Evolutionary conservation across 2,329 filamentous ascomycete genomes (phyloP).

Genomic region (Arthrobotrys sinensis): DNA sequence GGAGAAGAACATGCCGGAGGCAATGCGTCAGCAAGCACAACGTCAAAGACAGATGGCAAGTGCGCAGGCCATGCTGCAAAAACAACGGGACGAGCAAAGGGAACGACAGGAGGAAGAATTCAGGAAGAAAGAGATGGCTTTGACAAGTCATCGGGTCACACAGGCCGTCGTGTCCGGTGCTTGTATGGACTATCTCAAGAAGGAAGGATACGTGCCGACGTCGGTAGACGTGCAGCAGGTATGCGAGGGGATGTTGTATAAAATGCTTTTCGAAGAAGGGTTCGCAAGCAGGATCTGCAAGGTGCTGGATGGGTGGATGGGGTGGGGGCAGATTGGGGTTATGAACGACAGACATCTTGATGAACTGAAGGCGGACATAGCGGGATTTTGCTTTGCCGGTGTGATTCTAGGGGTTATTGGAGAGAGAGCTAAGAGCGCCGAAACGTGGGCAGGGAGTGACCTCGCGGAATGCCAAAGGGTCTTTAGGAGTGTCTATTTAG

Average conservation of each 20-base stretch:
- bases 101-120: slow-evolving; percentile 58
- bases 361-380: slow-evolving; percentile 45
- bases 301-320: slow-evolving; percentile 72
- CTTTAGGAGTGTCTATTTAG: slow-evolving; percentile 52
- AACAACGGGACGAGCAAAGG: slow-evolving; percentile 46
- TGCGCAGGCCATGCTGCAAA: slow-evolving; percentile 51
- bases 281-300: slow-evolving; percentile 68
- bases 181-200: slow-evolving; percentile 67
- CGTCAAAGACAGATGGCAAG: slow-evolving; percentile 67
- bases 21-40: slow-evolving; percentile 68
- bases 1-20: slow-evolving; percentile 69
- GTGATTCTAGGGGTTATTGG: slow-evolving; percentile 45
- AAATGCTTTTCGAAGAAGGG: slow-evolving; percentile 71
- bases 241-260: slow-evolving; percentile 71
- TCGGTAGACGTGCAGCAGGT: slow-evolving; percentile 69
- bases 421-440: slow-evolving; percentile 45
- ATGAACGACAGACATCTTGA: slow-evolving; percentile 67
- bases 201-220: slow-evolving; percentile 72
- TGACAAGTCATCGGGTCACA: slow-evolving; percentile 67
- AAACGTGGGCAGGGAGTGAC: slow-evolving; percentile 59
- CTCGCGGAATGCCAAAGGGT: slow-evolving; percentile 55
- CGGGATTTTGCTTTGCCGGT: slow-evolving; percentile 49
- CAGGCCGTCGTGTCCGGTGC: slow-evolving; percentile 70
- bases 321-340: slow-evolving; percentile 73
- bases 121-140: slow-evolving; percentile 46